These are phyloP conservation scores for Pythium graminicola DNA, from an alignment of 352 stramenopile genomes.

Conservation along the genomic window DNA sequence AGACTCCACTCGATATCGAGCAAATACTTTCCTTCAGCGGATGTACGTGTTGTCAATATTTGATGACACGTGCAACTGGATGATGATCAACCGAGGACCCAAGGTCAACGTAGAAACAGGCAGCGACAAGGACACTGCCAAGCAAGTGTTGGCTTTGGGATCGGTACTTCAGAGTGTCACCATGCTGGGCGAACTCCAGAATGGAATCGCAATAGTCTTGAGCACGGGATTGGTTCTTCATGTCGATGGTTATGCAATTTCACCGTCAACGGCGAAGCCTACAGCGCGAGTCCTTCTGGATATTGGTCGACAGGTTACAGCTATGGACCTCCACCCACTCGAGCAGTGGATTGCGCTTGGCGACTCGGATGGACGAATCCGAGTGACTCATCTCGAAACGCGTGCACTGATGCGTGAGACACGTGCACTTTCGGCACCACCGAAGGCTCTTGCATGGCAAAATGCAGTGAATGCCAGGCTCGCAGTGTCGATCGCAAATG, in stretches of 20 bases:
- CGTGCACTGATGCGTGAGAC: constrained; percentile 17
- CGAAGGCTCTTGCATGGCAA: constrained; percentile 42
- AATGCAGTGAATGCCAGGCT: constrained; percentile 23
- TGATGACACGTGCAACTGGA: constrained; percentile 16
- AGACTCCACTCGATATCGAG: constrained; percentile 10
- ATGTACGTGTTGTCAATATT: constrained; percentile 5
- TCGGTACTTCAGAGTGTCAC: constrained; percentile 12
- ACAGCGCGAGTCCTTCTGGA: constrained; percentile 16
- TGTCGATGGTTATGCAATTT: constrained; percentile 9
- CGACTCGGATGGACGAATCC: constrained; percentile 29
- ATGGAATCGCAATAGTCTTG: constrained; percentile 12
- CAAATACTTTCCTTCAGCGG: constrained; percentile 18
- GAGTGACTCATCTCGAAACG: constrained; percentile 38
- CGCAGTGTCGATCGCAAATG: constrained; percentile 36
- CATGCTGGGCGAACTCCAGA: constrained; percentile 21
- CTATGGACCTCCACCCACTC: constrained; percentile 4
- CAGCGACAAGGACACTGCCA: not conserved
- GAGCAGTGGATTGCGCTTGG: constrained; percentile 33
- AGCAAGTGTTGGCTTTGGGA: not conserved
- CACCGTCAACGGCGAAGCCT: not conserved
- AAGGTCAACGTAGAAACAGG: not conserved
- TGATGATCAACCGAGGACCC: not conserved
- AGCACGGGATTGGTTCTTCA: constrained; percentile 11
- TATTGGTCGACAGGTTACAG: constrained; percentile 8
- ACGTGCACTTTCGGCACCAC: not conserved